Base-by-base conservation (phyloP, 2,329 filamentous ascomycete species). In the Penicillium brasilianum region DNA sequence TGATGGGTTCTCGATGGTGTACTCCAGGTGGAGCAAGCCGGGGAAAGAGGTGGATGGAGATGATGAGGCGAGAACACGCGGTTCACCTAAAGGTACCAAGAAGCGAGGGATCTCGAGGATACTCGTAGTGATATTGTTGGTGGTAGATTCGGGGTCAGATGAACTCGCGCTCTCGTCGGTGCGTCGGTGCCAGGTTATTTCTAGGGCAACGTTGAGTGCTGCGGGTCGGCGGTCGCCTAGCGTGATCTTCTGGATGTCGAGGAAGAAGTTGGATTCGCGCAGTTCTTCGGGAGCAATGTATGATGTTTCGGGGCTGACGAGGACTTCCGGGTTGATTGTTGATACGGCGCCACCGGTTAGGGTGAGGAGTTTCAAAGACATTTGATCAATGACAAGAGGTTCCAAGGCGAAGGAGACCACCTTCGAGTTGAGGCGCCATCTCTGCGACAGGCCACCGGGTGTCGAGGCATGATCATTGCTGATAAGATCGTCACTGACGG, bases 1-100 rank as follows among this genome's bases (percentile, higher is more conserved):
- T 0, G 94, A 97, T 0, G 93, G 91, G 74, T 99, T 99, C 78
- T 99, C 95, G 59, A 99, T 87, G 3, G 88, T 92, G 73, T 90
- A 90, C 61, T 84, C 78, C 41, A 88, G 77, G 52, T 86, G 77
- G 39, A 80, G 72, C 49, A 80, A 61, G 2, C 74, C 75, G 0
- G 75, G 58, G 22, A 76, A 61, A 16, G 62, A 64, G 14, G 60
- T 62, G 0, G 80, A 82, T 2, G 74, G 61, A 0, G 68, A 70
- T 3, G 79, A 78, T 0, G 82, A 80, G 58, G 82, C 81, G 4
- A 97, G 85, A 1, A 97, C 93, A 59, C 95, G 88, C 0, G 95
- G 95, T 74, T 99, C 95, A 4, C 88, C 88, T 59, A 89, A 90
- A 0, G 94, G 89, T 16, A 97, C 86, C 37, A 90, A 84, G 61